Evolutionary conservation across 2,329 filamentous ascomycete species (phyloP).

Genomic region (Ceratocystis diversiconidia): DNA sequence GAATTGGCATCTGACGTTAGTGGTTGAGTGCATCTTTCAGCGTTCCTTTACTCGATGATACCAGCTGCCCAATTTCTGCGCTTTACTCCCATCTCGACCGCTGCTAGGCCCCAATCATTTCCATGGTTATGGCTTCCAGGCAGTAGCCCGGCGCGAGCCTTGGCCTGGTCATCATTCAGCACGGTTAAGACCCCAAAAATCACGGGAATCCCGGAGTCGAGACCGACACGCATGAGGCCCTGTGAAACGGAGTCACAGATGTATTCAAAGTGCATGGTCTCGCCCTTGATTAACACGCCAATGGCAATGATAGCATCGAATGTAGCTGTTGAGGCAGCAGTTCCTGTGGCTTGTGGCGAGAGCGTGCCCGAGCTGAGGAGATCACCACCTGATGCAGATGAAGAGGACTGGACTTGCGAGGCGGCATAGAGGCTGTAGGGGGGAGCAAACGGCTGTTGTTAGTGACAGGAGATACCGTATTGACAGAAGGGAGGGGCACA

Average conservation of each 20-base stretch:
- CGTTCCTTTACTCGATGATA: constrained; percentile 31
- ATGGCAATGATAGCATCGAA: constrained; percentile 95
- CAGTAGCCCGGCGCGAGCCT: constrained; percentile 66
- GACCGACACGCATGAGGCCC: constrained; percentile 84
- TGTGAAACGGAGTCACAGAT: constrained; percentile 84
- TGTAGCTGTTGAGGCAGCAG: constrained; percentile 38
- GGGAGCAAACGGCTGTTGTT: background rate
- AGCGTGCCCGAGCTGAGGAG: constrained; percentile 57
- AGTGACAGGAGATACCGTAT: too few relatives aligned
- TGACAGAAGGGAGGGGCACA: background rate
- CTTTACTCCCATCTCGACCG: constrained; percentile 88
- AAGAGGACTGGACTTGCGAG: constrained; percentile 68
- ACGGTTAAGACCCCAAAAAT: constrained; percentile 88
- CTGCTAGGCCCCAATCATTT: constrained; percentile 87
- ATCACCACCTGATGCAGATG: constrained; percentile 54
- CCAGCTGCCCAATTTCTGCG: constrained; percentile 70
- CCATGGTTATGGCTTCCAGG: constrained; percentile 94
- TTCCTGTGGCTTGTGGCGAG: constrained; percentile 30
- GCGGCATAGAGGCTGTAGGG: constrained; percentile 58
- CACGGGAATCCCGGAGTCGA: constrained; percentile 78
- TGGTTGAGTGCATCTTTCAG: background rate
- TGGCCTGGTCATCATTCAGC: constrained; percentile 73
- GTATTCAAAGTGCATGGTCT: constrained; percentile 99
- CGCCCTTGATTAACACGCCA: constrained; percentile 92
- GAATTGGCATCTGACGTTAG: too few relatives aligned